Base-by-base conservation (phyloP, 805 yeast species). In the Blastobotrys peoriensis region DNA sequence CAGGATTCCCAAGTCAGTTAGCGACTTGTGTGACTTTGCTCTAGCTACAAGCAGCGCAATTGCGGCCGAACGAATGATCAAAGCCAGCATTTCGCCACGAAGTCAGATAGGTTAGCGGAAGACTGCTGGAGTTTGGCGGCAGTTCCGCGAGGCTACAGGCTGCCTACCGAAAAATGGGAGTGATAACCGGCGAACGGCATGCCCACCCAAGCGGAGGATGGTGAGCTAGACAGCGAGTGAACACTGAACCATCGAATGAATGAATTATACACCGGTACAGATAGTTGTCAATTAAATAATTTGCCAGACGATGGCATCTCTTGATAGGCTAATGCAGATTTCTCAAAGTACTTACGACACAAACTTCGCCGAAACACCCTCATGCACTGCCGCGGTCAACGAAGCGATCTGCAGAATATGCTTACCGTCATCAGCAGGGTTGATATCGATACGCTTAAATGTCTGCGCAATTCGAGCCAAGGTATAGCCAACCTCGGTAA, bases 401-500 rank as follows among this genome's bases (percentile, higher is more conserved):
- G 30, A 25, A 25, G 30, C 30, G 8, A 25, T 13, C 30, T 25
- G 30, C 13, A 8, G 10, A 21, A 36, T 36, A 9, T 36, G 9
- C 25, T n/a, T 23, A 19, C 16, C 22, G 15, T 20, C 28, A 10
- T 36, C 16, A 19, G 16, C 25, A 4, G 40, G 40, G n/a, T 19
- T 15, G 10, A 9, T n/a, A n/a, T 51, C 50, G 17, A 57, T 41
- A 9, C 48, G 48, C 22, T 57, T 52, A 47, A 58, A 67, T 40
- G 50, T 53, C 49, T 64, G 67, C 15, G 60, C 53, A 36, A 71
- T 53, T 49, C 75, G 63, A 5, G 63, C 66, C 27, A 72, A 48
- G 1, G 69, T 62, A 48, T 70, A 67, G 4, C 70, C 57, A 5
- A 72, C 67, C 53, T 72, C 75, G 16, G 75, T 70, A 28, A 72